A percentile compares a stretch with the other conserved stretches of the same genome.
These are phyloP conservation scores for Moricandia arvensis DNA, from an alignment of 345 rosid species.

Conservation along the genomic window DNA sequence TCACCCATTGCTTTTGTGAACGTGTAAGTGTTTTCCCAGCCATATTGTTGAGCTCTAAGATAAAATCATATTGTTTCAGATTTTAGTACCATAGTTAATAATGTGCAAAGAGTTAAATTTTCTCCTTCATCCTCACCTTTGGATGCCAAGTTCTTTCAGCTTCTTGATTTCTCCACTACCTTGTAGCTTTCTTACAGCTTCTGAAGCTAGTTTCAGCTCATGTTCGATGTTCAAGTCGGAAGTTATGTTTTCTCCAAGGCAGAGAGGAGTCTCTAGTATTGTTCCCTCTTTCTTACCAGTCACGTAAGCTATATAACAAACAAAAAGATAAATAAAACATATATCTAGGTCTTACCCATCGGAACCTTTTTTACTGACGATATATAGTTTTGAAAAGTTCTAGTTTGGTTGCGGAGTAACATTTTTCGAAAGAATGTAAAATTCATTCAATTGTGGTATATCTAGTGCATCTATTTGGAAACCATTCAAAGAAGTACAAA, in stretches of 20 bases:
- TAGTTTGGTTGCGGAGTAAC: no score
- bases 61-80: not conserved
- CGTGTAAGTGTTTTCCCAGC: slow-evolving; percentile 87
- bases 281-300: slow-evolving; percentile 54
- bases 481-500: no score
- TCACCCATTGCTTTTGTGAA: slow-evolving; percentile 94
- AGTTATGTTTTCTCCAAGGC: slow-evolving; percentile 21
- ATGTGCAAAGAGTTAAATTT: not conserved
- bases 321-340: not conserved
- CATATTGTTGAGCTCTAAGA: slow-evolving; percentile 51
- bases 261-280: slow-evolving; percentile 34
- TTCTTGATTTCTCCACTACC: slow-evolving; percentile 22
- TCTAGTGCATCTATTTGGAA: not conserved
- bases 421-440: no score
- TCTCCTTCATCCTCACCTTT: slow-evolving; percentile 35
- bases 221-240: slow-evolving; percentile 35
- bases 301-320: slow-evolving; percentile 51
- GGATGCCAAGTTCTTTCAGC: slow-evolving; percentile 39
- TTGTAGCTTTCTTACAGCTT: slow-evolving; percentile 16
- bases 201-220: slow-evolving; percentile 43
- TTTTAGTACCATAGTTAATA: not conserved
- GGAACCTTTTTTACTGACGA: no score
- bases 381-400: not conserved
- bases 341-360: no score
- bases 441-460: no score